These are phyloP conservation scores for Gryganskiella cystojenkinii DNA, from an alignment of 192 early-diverging fungal species.

Conservation along the genomic window DNA sequence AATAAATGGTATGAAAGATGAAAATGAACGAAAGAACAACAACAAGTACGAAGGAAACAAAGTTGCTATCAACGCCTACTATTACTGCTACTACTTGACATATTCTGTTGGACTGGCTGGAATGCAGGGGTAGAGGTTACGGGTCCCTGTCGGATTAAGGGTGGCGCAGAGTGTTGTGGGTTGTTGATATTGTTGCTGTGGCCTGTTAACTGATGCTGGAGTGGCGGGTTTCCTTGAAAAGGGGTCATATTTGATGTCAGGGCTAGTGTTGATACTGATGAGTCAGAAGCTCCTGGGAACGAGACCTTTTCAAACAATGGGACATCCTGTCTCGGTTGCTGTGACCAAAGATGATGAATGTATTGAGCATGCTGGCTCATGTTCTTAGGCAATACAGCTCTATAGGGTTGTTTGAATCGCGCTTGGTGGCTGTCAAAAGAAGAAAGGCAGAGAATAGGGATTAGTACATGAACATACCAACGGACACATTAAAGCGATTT, in stretches of 20 bases:
- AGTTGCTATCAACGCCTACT: too few species aligned
- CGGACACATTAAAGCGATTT: neutral
- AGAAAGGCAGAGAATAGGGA: neutral
- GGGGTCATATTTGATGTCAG: too few species aligned
- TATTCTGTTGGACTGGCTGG: constrained; percentile 7
- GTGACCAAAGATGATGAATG: constrained; percentile 39
- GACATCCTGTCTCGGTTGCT: constrained; percentile 14
- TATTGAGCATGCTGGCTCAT: constrained; percentile 39
- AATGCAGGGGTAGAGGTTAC: neutral
- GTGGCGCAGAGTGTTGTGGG: neutral
- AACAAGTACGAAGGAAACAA: too few species aligned
- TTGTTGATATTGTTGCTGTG: neutral
- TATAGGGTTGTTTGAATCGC: constrained; percentile 41
- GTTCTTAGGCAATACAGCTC: constrained; percentile 31
- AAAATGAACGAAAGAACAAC: too few species aligned
- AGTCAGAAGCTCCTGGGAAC: neutral
- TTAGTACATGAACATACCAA: neutral
- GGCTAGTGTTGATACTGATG: neutral
- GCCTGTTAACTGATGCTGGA: neutral
- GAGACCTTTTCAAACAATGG: neutral
- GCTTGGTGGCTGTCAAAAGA: constrained; percentile 22
- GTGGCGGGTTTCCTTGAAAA: too few species aligned
- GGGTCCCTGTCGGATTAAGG: neutral
- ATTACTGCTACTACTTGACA: too few species aligned
- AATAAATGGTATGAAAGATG: too few species aligned